Conservation (phyloP, 352 stramenopile genomes). For the Peronospora destructor region DNA sequence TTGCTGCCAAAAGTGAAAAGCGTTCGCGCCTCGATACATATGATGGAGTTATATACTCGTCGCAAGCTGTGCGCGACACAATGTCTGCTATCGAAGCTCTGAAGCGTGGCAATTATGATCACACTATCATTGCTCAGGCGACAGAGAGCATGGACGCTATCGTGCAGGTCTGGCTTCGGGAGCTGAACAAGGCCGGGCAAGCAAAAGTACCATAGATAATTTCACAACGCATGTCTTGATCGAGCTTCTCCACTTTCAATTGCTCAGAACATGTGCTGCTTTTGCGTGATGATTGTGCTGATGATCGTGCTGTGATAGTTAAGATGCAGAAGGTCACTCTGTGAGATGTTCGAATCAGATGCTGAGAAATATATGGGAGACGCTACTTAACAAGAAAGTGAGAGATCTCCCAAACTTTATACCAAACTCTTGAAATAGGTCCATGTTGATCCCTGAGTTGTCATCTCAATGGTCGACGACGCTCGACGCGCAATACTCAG, state of each 20-base stretch:
- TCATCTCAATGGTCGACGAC: conserved; percentile 5
- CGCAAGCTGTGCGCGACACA: conserved; percentile 16
- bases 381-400: too few species aligned
- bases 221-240: neutral
- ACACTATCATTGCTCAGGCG: conserved; percentile 6
- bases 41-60: conserved; percentile 15
- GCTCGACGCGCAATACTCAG: conserved; percentile 16
- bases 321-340: too few species aligned
- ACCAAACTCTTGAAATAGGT: too few species aligned
- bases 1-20: neutral
- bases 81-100: conserved; percentile 17
- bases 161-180: conserved; percentile 15
- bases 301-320: too few species aligned
- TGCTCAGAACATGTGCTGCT: too few species aligned
- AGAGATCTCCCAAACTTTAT: too few species aligned
- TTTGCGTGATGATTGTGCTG: too few species aligned
- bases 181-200: conserved; percentile 11
- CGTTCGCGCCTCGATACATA: conserved; percentile 4
- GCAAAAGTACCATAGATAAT: neutral
- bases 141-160: conserved; percentile 15
- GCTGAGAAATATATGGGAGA: too few species aligned
- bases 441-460: conserved; percentile 32
- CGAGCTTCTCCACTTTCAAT: too few species aligned
- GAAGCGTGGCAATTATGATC: conserved; percentile 12
- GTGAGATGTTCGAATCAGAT: too few species aligned